Percentiles rank a stretch among this genome's conserved stretches.
Evolutionary conservation across 345 rosid species (phyloP).

Genomic region (Eucalyptus cloeziana): DNA sequence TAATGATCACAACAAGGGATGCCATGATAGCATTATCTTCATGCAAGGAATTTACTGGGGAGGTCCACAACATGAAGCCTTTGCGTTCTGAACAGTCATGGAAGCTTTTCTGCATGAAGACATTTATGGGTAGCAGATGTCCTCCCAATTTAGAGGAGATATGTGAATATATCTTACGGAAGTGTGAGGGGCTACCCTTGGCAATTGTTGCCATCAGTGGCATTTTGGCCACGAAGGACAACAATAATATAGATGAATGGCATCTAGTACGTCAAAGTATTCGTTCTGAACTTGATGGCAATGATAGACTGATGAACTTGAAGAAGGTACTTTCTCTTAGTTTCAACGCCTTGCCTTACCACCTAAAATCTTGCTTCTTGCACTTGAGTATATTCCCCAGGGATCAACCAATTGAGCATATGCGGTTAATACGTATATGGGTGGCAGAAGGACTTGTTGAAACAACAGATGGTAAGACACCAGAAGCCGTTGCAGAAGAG

Average conservation of each 20-base stretch:
- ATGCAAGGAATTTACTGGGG: neutral
- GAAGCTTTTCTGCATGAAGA: constrained; percentile 8
- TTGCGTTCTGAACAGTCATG: neutral
- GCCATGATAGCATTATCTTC: neutral
- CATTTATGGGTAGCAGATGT: neutral
- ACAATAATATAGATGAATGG: constrained; percentile 6
- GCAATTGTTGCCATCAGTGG: constrained; percentile 16
- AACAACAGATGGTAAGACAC: neutral
- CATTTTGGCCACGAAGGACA: constrained; percentile 10
- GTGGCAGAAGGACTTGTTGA: constrained; percentile 4
- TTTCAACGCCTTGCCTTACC: neutral
- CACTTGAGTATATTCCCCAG: constrained; percentile 7
- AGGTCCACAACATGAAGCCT: neutral
- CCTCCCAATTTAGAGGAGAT: constrained; percentile 3
- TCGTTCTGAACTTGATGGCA: neutral
- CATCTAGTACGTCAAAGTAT: neutral
- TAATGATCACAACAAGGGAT: constrained; percentile 10
- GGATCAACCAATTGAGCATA: neutral
- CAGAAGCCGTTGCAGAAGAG: constrained; percentile 3
- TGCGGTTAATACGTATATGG: constrained; percentile 3
- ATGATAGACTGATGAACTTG: neutral
- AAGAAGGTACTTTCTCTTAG: neutral
- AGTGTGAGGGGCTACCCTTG: neutral
- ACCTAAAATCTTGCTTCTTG: neutral
- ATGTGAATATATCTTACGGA: neutral